phyloP scores from a whole-genome alignment of 371 early-diverging fungal genomes.

The Umbelopsis sp. region DNA sequence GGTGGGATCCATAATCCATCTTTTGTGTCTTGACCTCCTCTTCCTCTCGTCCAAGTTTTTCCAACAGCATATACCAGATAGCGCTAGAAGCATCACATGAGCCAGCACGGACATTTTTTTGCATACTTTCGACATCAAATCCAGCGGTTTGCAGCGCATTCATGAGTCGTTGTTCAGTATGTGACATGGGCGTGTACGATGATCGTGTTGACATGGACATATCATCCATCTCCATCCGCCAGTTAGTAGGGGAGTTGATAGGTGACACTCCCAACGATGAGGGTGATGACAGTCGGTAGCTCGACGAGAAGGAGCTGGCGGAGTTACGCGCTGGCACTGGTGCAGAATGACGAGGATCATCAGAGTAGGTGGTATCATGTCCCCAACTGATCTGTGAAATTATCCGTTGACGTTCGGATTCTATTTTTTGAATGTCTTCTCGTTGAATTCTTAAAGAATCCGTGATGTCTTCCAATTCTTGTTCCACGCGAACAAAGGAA shows the following conservation, averaged over 20 bases:
- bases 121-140: slow-evolving; percentile 61
- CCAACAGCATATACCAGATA: slow-evolving; percentile 74
- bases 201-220: slow-evolving; percentile 15
- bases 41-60: slow-evolving; percentile 33
- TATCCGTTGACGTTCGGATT: slow-evolving; percentile 25
- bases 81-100: slow-evolving; percentile 72
- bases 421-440: slow-evolving; percentile 19
- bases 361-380: background rate
- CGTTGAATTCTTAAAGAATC: slow-evolving; percentile 29
- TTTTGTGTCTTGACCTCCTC: slow-evolving; percentile 16
- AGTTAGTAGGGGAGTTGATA: slow-evolving; percentile 22
- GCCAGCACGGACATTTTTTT: slow-evolving; percentile 65
- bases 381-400: slow-evolving; percentile 22
- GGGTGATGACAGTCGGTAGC: slow-evolving; percentile 35
- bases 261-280: slow-evolving; percentile 28
- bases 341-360: slow-evolving; percentile 10
- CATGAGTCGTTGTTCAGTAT: slow-evolving; percentile 53
- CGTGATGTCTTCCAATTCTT: slow-evolving; percentile 21
- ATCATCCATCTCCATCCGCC: slow-evolving; percentile 29
- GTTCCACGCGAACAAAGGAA: slow-evolving; percentile 25
- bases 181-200: slow-evolving; percentile 33
- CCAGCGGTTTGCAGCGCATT: slow-evolving; percentile 62
- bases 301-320: slow-evolving; percentile 25
- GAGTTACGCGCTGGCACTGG: slow-evolving; percentile 24
- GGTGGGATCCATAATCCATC: slow-evolving; percentile 22